Base-by-base conservation (phyloP, 768 basidiomycete genomes). In the Mycena pura region DNA sequence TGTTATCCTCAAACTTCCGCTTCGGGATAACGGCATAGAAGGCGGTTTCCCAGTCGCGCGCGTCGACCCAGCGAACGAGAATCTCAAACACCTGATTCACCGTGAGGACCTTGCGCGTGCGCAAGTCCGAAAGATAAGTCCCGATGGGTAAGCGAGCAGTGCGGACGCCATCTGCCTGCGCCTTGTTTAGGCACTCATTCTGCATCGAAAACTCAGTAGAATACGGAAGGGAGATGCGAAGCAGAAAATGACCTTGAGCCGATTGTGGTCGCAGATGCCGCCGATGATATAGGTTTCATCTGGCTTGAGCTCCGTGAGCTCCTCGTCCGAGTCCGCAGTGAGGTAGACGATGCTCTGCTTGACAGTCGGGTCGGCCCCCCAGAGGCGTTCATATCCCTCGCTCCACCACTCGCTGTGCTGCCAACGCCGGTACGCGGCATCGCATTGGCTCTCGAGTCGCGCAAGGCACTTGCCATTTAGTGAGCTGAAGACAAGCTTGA, bases 61-160 rank as follows among this genome's bases (percentile, higher is more conserved):
- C 87, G 70, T 93, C 91, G n/a, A 90, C 84, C 92, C 94, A 99
- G 66, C 89, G 86, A 19, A 95, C 74, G 56, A 99, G 80, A 65
- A 99, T 97, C 74, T 96, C 94, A 70, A 96, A 92, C 25, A 91
- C 90, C 77, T 98, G 97, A 74, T 99, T 99, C 53, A 99, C 95
- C 1, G 97, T 99, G 64, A 99, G 81, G 29, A 99, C 95, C 70
- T 98, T 99, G 62, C 97, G 88, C 10, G 96, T 95, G 29, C 89
- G 84, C 57, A 99, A 80, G 46, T 90, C 84, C 41, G 89, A 82
- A 32, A 99, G 79, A 73, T 93, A 97, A 55, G 88, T 89, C n/a
- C 95, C 93, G 54, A 99, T 99, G 3, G 97, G 97, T 54, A 99
- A 85, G 48, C 92, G 89, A 5, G 95, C 97, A 38, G 94, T 91